These are phyloP conservation scores for Ricinus communis DNA, from an alignment of 345 rosid genomes.

Conservation along the genomic window DNA sequence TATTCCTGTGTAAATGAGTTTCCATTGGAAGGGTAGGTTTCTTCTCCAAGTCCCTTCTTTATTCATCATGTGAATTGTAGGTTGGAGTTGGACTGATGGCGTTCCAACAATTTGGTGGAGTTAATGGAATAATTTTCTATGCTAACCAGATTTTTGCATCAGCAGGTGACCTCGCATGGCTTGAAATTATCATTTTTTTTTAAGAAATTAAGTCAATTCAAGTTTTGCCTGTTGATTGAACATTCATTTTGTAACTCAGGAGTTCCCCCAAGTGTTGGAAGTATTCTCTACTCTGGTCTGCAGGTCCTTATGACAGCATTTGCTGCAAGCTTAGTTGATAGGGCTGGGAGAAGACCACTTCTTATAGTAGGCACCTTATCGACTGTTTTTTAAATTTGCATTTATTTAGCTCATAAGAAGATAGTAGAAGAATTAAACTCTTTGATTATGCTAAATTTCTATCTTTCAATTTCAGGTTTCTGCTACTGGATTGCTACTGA, in stretches of 20 bases:
- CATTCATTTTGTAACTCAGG: conserved; percentile 11
- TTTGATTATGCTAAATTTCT: background rate
- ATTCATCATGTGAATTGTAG: conserved; percentile 12
- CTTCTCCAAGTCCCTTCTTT: background rate
- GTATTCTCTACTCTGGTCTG: conserved; percentile 40
- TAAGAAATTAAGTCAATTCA: background rate
- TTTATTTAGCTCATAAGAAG: background rate
- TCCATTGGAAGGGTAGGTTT: background rate
- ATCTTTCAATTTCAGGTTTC: conserved; percentile 33
- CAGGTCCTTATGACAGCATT: conserved; percentile 42
- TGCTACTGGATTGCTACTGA: conserved; percentile 40
- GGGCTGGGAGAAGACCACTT: conserved; percentile 51
- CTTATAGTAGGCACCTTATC: conserved; percentile 24
- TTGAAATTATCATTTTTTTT: background rate
- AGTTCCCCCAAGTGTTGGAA: conserved; percentile 40
- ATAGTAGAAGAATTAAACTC: background rate
- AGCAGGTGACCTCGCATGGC: conserved; percentile 35
- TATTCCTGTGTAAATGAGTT: background rate
- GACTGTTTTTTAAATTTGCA: background rate
- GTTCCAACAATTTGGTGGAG: conserved; percentile 49
- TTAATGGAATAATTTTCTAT: conserved; percentile 46
- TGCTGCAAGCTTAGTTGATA: conserved; percentile 39
- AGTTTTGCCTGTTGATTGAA: no score
- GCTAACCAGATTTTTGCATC: conserved; percentile 45
- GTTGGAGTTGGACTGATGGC: conserved; percentile 55